phyloP scores from a whole-genome alignment of 1,139 yeast genomes.

The Kurtzmaniella quercitrusa region DNA sequence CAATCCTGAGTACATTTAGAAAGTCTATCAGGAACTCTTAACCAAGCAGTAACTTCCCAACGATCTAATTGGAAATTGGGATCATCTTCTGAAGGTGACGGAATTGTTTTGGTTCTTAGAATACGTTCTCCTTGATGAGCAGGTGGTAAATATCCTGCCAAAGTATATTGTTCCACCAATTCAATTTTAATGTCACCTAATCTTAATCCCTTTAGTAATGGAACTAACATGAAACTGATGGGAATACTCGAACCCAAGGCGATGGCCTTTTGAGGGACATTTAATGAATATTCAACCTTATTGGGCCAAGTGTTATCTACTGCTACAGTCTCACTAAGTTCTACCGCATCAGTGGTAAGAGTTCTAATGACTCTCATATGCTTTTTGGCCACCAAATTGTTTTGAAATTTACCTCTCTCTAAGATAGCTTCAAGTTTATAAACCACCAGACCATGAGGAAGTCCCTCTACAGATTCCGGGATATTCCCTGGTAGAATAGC shows the following conservation, averaged over 20 bases:
- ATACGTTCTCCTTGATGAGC: slow-evolving; percentile 57
- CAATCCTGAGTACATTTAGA: slow-evolving; percentile 84
- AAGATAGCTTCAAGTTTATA: slow-evolving; percentile 76
- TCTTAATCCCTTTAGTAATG: slow-evolving; percentile 73
- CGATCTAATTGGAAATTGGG: slow-evolving; percentile 53
- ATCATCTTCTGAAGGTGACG: slow-evolving; percentile 25
- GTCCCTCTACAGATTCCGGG: slow-evolving; percentile 87
- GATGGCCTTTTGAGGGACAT: slow-evolving; percentile 82
- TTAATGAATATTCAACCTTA: slow-evolving; percentile 85
- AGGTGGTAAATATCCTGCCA: slow-evolving; percentile 54
- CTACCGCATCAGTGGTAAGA: slow-evolving; percentile 80
- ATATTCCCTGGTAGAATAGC: slow-evolving; percentile 80
- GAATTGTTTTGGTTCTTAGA: slow-evolving; percentile 38
- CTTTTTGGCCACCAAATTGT: slow-evolving; percentile 61
- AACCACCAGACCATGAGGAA: slow-evolving; percentile 77
- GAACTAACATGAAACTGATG: slow-evolving; percentile 68
- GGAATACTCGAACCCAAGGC: slow-evolving; percentile 84
- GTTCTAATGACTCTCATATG: slow-evolving; percentile 86
- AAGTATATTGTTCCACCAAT: slow-evolving; percentile 63
- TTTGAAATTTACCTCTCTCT: slow-evolving; percentile 77
- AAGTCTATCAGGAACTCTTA: slow-evolving; percentile 68
- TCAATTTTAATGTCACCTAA: slow-evolving; percentile 68
- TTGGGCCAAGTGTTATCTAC: slow-evolving; percentile 96
- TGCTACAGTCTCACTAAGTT: slow-evolving; percentile 85
- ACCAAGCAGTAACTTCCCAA: slow-evolving; percentile 67